Evolutionary conservation across 2,329 filamentous ascomycete species (phyloP).

Genomic region (Ophiostoma triangulosporum): DNA sequence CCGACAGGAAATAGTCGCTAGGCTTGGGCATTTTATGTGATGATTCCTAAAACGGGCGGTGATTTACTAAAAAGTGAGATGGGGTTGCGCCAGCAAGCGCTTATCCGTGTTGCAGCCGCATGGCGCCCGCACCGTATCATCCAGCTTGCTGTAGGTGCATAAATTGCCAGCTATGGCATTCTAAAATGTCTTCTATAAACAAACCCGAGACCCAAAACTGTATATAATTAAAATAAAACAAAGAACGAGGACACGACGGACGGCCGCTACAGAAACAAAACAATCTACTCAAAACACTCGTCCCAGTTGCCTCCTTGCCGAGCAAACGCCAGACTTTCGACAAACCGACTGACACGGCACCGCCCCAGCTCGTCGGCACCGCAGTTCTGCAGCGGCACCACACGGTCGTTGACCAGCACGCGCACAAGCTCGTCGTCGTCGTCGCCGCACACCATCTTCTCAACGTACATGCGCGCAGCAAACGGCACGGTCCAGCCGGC

Average conservation of each 20-base stretch:
- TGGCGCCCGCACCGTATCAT: no score
- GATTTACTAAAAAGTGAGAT: no score
- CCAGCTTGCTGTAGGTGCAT: background rate
- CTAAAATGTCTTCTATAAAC: background rate
- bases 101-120: no score
- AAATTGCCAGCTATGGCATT: background rate
- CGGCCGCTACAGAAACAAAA: background rate
- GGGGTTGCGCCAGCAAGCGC: no score
- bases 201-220: background rate
- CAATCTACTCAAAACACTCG: slow-evolving; percentile 35
- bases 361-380: slow-evolving; percentile 54
- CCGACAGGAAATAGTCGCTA: slow-evolving; percentile 8
- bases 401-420: slow-evolving; percentile 71
- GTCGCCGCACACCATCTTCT: slow-evolving; percentile 60
- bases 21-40: background rate
- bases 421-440: slow-evolving; percentile 56
- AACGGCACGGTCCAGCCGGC: slow-evolving; percentile 75
- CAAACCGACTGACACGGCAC: slow-evolving; percentile 56
- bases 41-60: no score
- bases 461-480: slow-evolving; percentile 66
- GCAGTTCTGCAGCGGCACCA: slow-evolving; percentile 59
- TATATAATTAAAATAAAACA: background rate
- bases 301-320: slow-evolving; percentile 60
- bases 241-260: background rate
- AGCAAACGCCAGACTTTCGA: slow-evolving; percentile 64